Conservation (phyloP, 495 filamentous ascomycete genomes). For the Penicillium diatomitis region DNA sequence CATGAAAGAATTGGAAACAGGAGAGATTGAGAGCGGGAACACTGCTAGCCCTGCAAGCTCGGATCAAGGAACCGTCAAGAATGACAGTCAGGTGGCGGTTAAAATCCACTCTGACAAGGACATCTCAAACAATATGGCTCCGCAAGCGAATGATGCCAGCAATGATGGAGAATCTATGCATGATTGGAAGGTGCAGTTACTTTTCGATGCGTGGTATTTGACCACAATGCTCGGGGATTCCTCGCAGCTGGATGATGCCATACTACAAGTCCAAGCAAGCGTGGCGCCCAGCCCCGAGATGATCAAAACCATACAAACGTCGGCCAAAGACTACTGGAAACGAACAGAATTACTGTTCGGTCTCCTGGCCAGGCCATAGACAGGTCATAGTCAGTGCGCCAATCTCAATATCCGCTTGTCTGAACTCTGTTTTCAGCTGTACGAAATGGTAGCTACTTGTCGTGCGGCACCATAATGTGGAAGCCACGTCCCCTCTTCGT, state of each 20-base stretch:
- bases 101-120: not conserved
- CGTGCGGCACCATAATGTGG: too few relatives aligned
- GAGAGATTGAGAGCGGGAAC: not conserved
- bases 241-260: conserved; percentile 35
- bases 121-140: not conserved
- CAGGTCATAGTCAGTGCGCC: not conserved
- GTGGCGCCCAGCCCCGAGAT: conserved; percentile 34
- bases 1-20: conserved; percentile 13
- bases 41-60: not conserved
- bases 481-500: too few relatives aligned
- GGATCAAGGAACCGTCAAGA: not conserved
- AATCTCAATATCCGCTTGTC: not conserved
- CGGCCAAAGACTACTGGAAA: conserved; percentile 68
- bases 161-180: conserved; percentile 13
- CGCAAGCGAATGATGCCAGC: conserved; percentile 2
- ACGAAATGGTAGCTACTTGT: too few relatives aligned
- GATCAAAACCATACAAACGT: conserved; percentile 43
- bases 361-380: conserved; percentile 27
- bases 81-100: not conserved
- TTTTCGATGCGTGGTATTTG: conserved; percentile 72
- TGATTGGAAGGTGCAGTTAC: conserved; percentile 59
- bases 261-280: conserved; percentile 36
- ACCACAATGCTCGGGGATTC: conserved; percentile 34
- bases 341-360: conserved; percentile 69
- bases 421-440: not conserved